phyloP scores from a whole-genome alignment of 2,329 filamentous ascomycete genomes.

The Aspergillus carbonarius region DNA sequence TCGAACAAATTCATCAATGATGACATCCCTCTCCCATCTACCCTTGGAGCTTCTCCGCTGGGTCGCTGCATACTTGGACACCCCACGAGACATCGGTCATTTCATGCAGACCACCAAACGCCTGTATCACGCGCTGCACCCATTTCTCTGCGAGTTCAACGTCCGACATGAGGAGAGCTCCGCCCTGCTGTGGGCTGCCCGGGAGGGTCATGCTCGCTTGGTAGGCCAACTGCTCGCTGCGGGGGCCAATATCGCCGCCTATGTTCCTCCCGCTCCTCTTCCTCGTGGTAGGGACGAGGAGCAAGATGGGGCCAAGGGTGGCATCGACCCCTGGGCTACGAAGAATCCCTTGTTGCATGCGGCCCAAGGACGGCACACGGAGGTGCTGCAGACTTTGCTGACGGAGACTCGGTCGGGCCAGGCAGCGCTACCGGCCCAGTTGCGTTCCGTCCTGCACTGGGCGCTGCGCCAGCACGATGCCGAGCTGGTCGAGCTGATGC shows the following conservation, averaged over 20 bases:
- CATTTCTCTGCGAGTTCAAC: constrained; percentile 5
- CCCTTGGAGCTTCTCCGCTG: too few species aligned
- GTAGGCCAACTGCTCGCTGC: background rate
- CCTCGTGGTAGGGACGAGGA: too few species aligned
- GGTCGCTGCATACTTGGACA: too few species aligned
- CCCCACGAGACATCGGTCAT: too few species aligned
- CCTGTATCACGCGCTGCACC: background rate
- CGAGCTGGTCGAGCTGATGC: constrained; percentile 5
- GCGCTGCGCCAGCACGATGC: background rate
- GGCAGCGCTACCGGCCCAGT: background rate
- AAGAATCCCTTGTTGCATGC: background rate
- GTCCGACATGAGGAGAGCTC: background rate
- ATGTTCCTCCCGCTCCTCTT: background rate
- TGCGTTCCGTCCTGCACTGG: constrained; percentile 8
- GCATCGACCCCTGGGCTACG: background rate
- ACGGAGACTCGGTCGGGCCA: background rate
- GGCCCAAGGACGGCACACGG: background rate
- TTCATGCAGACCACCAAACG: background rate
- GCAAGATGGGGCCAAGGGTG: background rate
- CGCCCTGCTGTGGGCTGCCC: constrained; percentile 5
- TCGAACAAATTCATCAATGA: too few species aligned
- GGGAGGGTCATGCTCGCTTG: constrained; percentile 1
- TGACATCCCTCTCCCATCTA: too few species aligned
- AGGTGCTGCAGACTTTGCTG: background rate
- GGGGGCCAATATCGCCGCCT: constrained; percentile 2